Conservation (phyloP, 2,329 filamentous ascomycete genomes). For the Paramyrothecium roridum region DNA sequence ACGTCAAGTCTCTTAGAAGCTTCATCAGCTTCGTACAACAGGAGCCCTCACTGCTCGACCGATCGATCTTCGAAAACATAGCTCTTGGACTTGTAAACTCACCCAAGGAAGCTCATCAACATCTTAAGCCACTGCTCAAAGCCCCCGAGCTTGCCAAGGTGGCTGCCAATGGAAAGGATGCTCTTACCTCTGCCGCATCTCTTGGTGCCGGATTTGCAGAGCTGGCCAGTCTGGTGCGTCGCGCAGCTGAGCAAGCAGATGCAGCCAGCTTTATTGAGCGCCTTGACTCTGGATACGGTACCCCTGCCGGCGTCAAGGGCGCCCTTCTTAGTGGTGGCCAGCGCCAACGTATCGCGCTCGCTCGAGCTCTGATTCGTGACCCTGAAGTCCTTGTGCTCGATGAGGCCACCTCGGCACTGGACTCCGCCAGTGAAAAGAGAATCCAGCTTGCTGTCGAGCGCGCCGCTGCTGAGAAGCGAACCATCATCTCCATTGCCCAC, state of each 20-base stretch:
- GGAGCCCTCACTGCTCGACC: conserved; percentile 39
- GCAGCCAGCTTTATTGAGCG: conserved; percentile 52
- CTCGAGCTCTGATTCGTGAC: conserved; percentile 53
- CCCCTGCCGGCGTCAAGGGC: conserved; percentile 50
- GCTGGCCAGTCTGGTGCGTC: conserved; percentile 46
- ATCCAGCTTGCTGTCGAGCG: conserved; percentile 48
- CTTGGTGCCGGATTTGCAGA: conserved; percentile 42
- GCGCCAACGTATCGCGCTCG: conserved; percentile 57
- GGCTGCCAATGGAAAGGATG: conserved; percentile 45
- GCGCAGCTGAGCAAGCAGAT: conserved; percentile 56
- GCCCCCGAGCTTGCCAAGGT: conserved; percentile 46
- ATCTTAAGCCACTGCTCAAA: conserved; percentile 43
- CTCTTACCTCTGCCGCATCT: conserved; percentile 38
- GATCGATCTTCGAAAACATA: conserved; percentile 49
- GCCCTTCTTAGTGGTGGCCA: conserved; percentile 58
- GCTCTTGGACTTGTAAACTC: conserved; percentile 46
- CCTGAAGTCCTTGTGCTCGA: conserved; percentile 58
- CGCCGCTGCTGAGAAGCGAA: conserved; percentile 46
- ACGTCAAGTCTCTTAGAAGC: conserved; percentile 39
- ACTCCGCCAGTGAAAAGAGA: conserved; percentile 53
- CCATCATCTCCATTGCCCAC: conserved; percentile 65
- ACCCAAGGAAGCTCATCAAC: conserved; percentile 30
- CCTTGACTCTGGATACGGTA: conserved; percentile 52
- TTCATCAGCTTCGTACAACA: conserved; percentile 43
- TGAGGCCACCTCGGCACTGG: conserved; percentile 59